A percentile compares a stretch with the other conserved stretches of the same genome.
These are phyloP conservation scores for Agaricus bisporus DNA, from an alignment of 768 basidiomycete species.

Conservation along the genomic window DNA sequence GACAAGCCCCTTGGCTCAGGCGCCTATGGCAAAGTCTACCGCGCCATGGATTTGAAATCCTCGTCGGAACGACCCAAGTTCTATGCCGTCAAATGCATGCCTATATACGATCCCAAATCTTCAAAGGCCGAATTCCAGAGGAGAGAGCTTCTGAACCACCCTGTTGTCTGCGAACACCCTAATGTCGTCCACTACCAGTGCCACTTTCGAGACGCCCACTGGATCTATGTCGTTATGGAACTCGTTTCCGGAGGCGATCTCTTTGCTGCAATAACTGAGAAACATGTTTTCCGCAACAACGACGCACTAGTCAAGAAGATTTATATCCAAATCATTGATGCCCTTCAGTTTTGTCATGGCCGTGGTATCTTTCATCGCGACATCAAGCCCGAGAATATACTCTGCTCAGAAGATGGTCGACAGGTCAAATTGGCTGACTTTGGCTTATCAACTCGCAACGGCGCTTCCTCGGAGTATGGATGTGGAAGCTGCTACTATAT, in stretches of 20 bases:
- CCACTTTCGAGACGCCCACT: conserved; percentile 51
- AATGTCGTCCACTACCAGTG: conserved; percentile 68
- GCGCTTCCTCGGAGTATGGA: conserved; percentile 41
- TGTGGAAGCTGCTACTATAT: conserved; percentile 62
- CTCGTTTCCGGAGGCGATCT: conserved; percentile 59
- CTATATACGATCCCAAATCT: conserved; percentile 47
- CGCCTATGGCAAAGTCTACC: conserved; percentile 74
- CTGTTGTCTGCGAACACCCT: conserved; percentile 44
- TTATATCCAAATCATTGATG: conserved; percentile 78
- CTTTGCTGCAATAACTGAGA: conserved; percentile 61
- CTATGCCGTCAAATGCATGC: conserved; percentile 75
- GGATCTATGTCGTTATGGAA: conserved; percentile 64
- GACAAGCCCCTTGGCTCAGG: conserved; percentile 63
- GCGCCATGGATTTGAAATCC: conserved; percentile 48
- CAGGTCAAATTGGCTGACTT: conserved; percentile 70
- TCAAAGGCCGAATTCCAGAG: conserved; percentile 53
- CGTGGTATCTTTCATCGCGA: conserved; percentile 78
- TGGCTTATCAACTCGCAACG: conserved; percentile 54
- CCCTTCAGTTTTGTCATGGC: conserved; percentile 68
- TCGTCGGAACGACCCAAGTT: conserved; percentile 31
- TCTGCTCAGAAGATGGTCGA: conserved; percentile 48
- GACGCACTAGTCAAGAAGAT: conserved; percentile 55
- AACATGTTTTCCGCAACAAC: conserved; percentile 47
- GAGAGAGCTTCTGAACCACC: conserved; percentile 63
- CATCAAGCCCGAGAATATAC: conserved; percentile 80